Base-by-base conservation (phyloP, 371 early-diverging fungal genomes). In the Coemansia sp. region DNA sequence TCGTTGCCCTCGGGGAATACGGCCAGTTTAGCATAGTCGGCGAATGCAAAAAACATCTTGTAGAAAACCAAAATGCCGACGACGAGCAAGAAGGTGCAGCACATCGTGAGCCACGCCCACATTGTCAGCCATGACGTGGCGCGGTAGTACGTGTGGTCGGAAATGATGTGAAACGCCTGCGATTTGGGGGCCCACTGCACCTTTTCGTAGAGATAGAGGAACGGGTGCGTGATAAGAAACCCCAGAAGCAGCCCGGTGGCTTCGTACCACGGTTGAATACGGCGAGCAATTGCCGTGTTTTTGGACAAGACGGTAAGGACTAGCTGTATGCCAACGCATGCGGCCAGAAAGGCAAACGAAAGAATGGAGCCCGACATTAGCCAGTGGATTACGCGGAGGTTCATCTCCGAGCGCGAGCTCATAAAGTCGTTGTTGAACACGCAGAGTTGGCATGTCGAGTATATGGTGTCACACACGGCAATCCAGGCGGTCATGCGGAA, bases 321-420 rank as follows among this genome's bases (percentile, higher is more conserved):
- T 20, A 65, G 39, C 2, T 74, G 56, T 11, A 74, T n/a, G 9
- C 65, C 69, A n/a, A 69, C 50, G 30, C 65, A 65, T 8, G 41
- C 65, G 20, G 59, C 63, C 36, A 74, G 65, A 41, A 65, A 65
- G 1, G 60, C 69, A 43, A 69, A 62, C 2, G 69, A 61, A 35
- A 74, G 33, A 2, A 55, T 56, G 34, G 62, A 55, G 10, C 52
- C 69, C 2, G 68, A 64, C 69, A 69, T 69, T 11, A 74, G 43
- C 75, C 75, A 74, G 53, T 65, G 62, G 16, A 74, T 69, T 4
- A 65, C 56, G 30, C 75, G 70, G n/a, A 74, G 63, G 35, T 58
- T 42, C 16, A 40, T 65, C 26, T 74, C 65, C 7, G 75, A 51
- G n/a, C 56, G 65, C 5, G 54, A 35, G 36, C 54, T 56, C 75